Base-by-base conservation (phyloP, 2,329 filamentous ascomycete genomes). In the Fusarium denticulatum region DNA sequence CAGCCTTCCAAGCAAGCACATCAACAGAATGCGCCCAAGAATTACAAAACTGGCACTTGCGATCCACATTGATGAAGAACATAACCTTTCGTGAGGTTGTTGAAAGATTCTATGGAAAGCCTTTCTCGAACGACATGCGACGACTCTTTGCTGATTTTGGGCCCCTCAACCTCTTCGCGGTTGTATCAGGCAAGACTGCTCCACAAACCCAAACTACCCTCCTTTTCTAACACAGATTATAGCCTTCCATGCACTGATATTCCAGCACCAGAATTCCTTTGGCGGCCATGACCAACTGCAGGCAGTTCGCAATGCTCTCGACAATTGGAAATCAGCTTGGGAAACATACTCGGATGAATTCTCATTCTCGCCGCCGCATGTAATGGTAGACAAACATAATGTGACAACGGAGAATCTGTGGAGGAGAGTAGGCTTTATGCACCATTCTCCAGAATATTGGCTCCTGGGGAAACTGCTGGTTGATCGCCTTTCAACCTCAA, bases 191-290 rank as follows among this genome's bases (percentile, higher is more conserved):
- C 42, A 36, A 7, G 34, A 30, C 8, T 20, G 7, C 22, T 10
- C 4, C 6, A 2, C 9, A 8, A 2, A 3, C 7, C 3, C 6
- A 3, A 5, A 4, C 1, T n/a, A 11, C 1, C 0, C 2, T 56
- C 3, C 7, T 15, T 3, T 16, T n/a, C 60, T 60, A 1, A 63
- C 4, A 11, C 1, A 34, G 10, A 6, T n/a, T 7, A 3, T 6
- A 62, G 60, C 60, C 8, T 62, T 62, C 5, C 60, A 64, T 15
- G 60, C 57, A 1, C 22, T 64, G 2, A 36, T 64, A 24, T 64
- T 64, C 1, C 60, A 50, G 0, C 42, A 64, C 1, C 60, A 62
- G 26, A 62, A 64, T 5, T 64, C 57, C 0, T 64, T 64, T 2
- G 60, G 60, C 0, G 60, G 60, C 0, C 28, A 50, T 14, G 60